These are phyloP conservation scores for Botryotinia globosa DNA, from an alignment of 2,329 filamentous ascomycete species.

Conservation along the genomic window DNA sequence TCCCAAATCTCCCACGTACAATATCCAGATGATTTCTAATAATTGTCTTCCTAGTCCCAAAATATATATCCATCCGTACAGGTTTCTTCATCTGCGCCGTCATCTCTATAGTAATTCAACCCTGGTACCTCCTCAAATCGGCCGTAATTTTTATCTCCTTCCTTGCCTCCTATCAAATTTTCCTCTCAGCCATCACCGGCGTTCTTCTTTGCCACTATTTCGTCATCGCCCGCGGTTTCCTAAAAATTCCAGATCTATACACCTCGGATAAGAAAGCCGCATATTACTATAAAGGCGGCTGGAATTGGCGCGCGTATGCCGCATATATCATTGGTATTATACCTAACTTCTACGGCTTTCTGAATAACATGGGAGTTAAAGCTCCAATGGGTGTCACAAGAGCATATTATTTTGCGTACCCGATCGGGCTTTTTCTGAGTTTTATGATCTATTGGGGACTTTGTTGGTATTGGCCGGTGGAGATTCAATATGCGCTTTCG, in stretches of 20 bases:
- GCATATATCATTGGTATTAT: slow-evolving; percentile 41
- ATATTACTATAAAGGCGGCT: slow-evolving; percentile 40
- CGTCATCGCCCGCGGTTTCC: slow-evolving; percentile 40
- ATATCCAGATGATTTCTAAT: background rate
- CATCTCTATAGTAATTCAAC: slow-evolving; percentile 40
- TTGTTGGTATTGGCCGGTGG: slow-evolving; percentile 26
- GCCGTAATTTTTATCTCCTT: slow-evolving; percentile 43
- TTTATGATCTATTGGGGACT: slow-evolving; percentile 34
- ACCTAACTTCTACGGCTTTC: slow-evolving; percentile 45
- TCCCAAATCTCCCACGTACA: background rate
- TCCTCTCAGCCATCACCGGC: slow-evolving; percentile 44
- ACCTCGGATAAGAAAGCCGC: slow-evolving; percentile 34
- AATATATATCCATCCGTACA: slow-evolving; percentile 42
- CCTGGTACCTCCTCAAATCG: slow-evolving; percentile 41
- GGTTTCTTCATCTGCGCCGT: slow-evolving; percentile 43
- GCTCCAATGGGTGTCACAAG: slow-evolving; percentile 39
- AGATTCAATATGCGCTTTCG: slow-evolving; percentile 25
- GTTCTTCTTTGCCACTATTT: slow-evolving; percentile 46
- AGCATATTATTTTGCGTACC: slow-evolving; percentile 57
- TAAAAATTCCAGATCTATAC: slow-evolving; percentile 41
- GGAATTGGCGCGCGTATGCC: slow-evolving; percentile 39
- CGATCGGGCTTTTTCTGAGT: slow-evolving; percentile 50
- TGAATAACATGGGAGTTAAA: slow-evolving; percentile 42
- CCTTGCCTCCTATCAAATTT: slow-evolving; percentile 45
- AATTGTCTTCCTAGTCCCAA: slow-evolving; percentile 32